Percentiles rank a stretch among this genome's conserved stretches.
Evolutionary conservation across 75 land plant genomes (phyloP).

Genomic region (Pseudotsuga menziesii): DNA sequence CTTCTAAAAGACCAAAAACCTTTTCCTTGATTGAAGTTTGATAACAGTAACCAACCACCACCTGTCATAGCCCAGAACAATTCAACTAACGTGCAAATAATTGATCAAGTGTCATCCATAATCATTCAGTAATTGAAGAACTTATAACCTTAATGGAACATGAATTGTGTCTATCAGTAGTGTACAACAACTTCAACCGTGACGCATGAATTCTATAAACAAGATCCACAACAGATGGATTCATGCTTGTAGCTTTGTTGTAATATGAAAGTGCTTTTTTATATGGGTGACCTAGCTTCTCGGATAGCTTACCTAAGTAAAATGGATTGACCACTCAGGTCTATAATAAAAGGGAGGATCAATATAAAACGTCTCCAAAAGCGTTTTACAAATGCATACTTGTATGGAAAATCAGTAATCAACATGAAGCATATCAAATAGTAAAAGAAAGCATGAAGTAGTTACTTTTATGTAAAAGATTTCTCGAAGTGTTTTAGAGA

Average conservation of each 20-base stretch:
- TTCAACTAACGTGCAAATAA: not conserved
- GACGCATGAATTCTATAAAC: conserved; percentile 91
- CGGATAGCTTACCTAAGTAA: conserved; percentile 86
- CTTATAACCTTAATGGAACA: conserved; percentile 55
- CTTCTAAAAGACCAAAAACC: conserved; percentile 19
- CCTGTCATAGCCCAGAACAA: conserved; percentile 27
- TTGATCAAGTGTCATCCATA: conserved; percentile 5
- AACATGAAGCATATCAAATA: conserved; percentile 3
- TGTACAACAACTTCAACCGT: conserved; percentile 70
- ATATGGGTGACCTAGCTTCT: conserved; percentile 61
- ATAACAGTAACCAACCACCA: conserved; percentile 44
- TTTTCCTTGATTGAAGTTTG: conserved; percentile 29
- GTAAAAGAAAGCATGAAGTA: not conserved
- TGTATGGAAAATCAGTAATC: not conserved
- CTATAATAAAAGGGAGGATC: conserved; percentile 25
- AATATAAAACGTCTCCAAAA: not conserved
- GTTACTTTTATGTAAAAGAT: conserved; percentile 76
- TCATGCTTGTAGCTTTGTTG: conserved; percentile 59
- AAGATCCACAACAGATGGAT: conserved; percentile 88
- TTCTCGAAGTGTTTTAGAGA: conserved; percentile 81
- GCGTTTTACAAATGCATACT: not conserved
- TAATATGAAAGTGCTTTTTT: conserved; percentile 69
- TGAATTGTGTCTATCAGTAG: conserved; percentile 34
- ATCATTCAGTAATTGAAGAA: not conserved
- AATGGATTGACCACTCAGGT: conserved; percentile 87